Evolutionary conservation across 1,284 basidiomycete genomes (phyloP).

Genomic region (Sanguinoderma infundibulare): DNA sequence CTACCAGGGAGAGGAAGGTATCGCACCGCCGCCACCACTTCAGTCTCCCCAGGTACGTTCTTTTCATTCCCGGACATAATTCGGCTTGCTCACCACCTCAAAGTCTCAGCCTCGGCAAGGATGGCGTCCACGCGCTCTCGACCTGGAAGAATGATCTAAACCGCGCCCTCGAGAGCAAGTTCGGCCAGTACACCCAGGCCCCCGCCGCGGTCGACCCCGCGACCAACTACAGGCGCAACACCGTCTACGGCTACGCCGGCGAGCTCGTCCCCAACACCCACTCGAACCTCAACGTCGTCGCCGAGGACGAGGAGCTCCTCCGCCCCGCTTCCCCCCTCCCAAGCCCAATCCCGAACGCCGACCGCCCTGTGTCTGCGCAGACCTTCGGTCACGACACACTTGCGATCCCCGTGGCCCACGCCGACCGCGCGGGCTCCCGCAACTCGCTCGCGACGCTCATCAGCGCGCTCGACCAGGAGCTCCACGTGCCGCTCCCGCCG

Average conservation of each 20-base stretch:
- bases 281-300: slow-evolving; percentile 42
- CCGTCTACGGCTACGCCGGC: slow-evolving; percentile 47
- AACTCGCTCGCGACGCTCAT: slow-evolving; percentile 53
- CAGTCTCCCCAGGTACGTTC: slow-evolving; percentile 63
- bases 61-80: not conserved
- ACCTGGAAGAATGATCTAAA: slow-evolving; percentile 57
- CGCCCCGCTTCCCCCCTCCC: slow-evolving; percentile 25
- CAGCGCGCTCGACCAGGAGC: slow-evolving; percentile 39
- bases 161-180: slow-evolving; percentile 48
- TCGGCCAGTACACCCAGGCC: slow-evolving; percentile 35
- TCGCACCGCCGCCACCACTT: slow-evolving; percentile 64
- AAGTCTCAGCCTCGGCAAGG: slow-evolving; percentile 69
- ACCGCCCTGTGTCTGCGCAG: slow-evolving; percentile 44
- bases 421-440: slow-evolving; percentile 51
- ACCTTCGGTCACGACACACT: slow-evolving; percentile 47
- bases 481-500: slow-evolving; percentile 36
- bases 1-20: slow-evolving; percentile 44
- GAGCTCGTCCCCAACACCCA: slow-evolving; percentile 30
- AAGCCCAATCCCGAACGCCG: not conserved
- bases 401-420: slow-evolving; percentile 39
- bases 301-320: slow-evolving; percentile 42
- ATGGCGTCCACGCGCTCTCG: slow-evolving; percentile 52
- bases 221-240: slow-evolving; percentile 48
- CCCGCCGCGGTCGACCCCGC: slow-evolving; percentile 15
- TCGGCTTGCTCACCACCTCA: too few relatives aligned